phyloP scores from a whole-genome alignment of 164 flowering plant genomes.

The Protea cynaroides region DNA sequence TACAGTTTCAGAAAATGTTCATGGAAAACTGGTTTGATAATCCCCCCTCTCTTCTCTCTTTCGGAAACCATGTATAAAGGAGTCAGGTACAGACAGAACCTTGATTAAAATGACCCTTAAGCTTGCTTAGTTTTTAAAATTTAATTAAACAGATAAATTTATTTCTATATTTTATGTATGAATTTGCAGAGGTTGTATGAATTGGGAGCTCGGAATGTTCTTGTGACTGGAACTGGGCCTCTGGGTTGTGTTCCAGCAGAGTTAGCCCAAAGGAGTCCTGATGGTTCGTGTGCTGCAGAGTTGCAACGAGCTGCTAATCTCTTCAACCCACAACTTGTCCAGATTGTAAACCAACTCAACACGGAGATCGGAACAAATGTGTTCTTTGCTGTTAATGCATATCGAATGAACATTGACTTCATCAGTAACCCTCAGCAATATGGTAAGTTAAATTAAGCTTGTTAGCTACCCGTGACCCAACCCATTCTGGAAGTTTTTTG shows the following conservation, averaged over 20 bases:
- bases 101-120: neutral
- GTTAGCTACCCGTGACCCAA: too few species aligned
- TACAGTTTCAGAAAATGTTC: too few species aligned
- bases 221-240: constrained; percentile 89
- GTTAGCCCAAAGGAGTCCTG: constrained; percentile 40
- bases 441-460: constrained; percentile 18
- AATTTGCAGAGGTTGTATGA: constrained; percentile 51
- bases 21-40: too few species aligned
- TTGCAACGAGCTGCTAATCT: constrained; percentile 44
- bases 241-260: constrained; percentile 76
- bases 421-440: constrained; percentile 44
- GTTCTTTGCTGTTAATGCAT: constrained; percentile 47
- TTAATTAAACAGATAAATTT: too few species aligned
- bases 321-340: constrained; percentile 52
- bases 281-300: constrained; percentile 54
- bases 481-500: too few species aligned
- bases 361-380: constrained; percentile 34
- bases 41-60: too few species aligned
- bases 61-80: too few species aligned
- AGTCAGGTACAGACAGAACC: too few species aligned
- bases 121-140: too few species aligned
- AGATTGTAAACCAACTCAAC: constrained; percentile 47
- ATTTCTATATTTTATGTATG: neutral
- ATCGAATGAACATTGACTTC: constrained; percentile 40
- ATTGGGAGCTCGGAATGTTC: constrained; percentile 58